Evolutionary conservation across 2,329 filamentous ascomycete species (phyloP), one percentile per base, ranked within the genome.

Genomic region (Pyrenochaeta sp.): DNA sequence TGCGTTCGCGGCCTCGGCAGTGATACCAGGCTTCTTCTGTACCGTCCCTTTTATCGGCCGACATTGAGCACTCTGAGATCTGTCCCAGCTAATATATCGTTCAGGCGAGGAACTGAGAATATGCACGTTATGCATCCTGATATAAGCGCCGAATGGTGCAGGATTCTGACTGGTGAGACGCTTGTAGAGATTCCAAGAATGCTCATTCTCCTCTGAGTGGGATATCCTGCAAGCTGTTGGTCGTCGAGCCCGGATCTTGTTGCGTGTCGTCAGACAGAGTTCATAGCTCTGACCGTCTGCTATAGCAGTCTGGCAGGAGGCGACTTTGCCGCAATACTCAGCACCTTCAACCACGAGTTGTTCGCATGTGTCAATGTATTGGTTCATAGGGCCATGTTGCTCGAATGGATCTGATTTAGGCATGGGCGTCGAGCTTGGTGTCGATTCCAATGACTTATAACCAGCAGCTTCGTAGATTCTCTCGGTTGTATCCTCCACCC

Each of bases 11-110:
- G 91, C 85, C 5, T 84, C 85, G n/a, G 90, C 82, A 0, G 90
- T 95, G 37, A 90, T 87, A 1, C 82, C 82, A 0, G 83, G 80
- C 0, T 85, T 86, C 69, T 96, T 96, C 67, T 89, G 89, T n/a
- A 97, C 92, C 0, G 94, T 98, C 47, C 94, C 94, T 81, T 98
- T 98, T 87, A 98, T 98, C 0, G 94, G 94, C 7, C 93, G 88
- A 84, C 97, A 95, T 60, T 90, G 88, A 73, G 89, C 91, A 42
- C 81, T 77, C 0, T 90, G 89, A 0, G 72, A 65, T 40, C 84
- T 80, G 40, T 84, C 82, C 86, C 87, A 91, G 54, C 86, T 87
- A 15, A 98, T 85, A 73, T 97, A 98, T 2, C 93, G 90, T 78
- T 98, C 94, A 0, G 94, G 94, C 3, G 92, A 96, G 69, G 90